phyloP scores from a whole-genome alignment of 2,329 filamentous ascomycete genomes.

The Ceratocystis diversiconidia region DNA sequence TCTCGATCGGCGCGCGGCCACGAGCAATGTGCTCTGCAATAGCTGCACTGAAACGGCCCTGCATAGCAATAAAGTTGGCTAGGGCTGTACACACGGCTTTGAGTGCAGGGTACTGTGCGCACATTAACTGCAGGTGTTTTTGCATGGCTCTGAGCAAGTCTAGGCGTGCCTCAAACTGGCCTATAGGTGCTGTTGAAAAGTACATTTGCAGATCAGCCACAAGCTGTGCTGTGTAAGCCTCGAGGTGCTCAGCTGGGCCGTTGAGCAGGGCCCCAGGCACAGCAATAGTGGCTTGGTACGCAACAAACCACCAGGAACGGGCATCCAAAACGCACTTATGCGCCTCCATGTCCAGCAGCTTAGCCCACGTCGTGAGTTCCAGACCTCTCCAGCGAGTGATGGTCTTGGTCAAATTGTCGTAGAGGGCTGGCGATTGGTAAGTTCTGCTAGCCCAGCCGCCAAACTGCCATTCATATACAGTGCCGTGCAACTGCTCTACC shows the following conservation, averaged over 20 bases:
- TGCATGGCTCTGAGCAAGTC: conserved; percentile 51
- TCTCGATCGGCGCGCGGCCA: conserved; percentile 66
- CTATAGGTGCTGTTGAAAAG: conserved; percentile 62
- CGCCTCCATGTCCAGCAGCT: conserved; percentile 71
- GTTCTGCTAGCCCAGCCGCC: conserved; percentile 70
- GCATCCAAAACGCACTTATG: conserved; percentile 63
- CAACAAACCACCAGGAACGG: conserved; percentile 89
- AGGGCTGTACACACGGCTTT: conserved; percentile 48
- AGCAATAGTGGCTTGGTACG: conserved; percentile 77
- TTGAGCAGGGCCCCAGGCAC: conserved; percentile 54
- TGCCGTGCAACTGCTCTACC: conserved; percentile 72
- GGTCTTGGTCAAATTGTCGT: conserved; percentile 63
- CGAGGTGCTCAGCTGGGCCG: conserved; percentile 41
- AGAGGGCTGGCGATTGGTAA: conserved; percentile 54
- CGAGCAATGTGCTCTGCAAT: conserved; percentile 51
- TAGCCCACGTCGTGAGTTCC: conserved; percentile 84
- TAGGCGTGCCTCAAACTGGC: conserved; percentile 64
- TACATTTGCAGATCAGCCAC: conserved; percentile 68
- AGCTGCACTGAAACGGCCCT: conserved; percentile 52
- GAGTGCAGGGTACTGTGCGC: conserved; percentile 43
- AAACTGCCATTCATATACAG: conserved; percentile 86
- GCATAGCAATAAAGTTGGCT: conserved; percentile 63
- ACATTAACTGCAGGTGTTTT: conserved; percentile 47
- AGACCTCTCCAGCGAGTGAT: conserved; percentile 83
- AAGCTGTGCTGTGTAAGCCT: conserved; percentile 49